phyloP scores from a whole-genome alignment of 192 early-diverging fungal species.

The Backusella australiensis region DNA sequence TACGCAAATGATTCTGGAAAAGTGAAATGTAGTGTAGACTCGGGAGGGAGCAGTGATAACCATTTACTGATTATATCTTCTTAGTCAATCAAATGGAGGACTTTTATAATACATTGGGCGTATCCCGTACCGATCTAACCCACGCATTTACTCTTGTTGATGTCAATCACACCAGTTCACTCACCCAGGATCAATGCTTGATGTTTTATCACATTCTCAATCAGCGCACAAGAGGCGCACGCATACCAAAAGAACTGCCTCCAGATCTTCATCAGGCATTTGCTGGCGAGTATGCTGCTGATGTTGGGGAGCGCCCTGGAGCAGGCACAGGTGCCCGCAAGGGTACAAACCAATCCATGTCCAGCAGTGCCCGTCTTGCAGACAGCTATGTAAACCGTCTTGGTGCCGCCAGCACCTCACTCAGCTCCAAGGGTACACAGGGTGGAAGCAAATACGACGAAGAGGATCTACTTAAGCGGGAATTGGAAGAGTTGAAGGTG shows the following conservation, averaged over 20 bases:
- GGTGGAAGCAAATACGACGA: conserved; percentile 37
- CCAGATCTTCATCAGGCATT: conserved; percentile 51
- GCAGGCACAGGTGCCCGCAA: conserved; percentile 29
- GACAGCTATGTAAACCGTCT: conserved; percentile 39
- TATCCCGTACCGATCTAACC: conserved; percentile 49
- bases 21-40: conserved; percentile 45
- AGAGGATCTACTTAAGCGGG: conserved; percentile 41
- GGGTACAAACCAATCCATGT: conserved; percentile 27
- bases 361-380: conserved; percentile 26
- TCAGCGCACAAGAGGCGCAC: conserved; percentile 50
- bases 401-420: conserved; percentile 31
- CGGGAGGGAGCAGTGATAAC: not conserved
- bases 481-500: conserved; percentile 46
- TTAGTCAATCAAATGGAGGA: conserved; percentile 56
- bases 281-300: conserved; percentile 48
- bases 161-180: conserved; percentile 51
- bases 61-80: conserved; percentile 6
- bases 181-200: conserved; percentile 56
- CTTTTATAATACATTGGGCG: conserved; percentile 48
- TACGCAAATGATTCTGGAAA: conserved; percentile 50
- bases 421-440: conserved; percentile 29
- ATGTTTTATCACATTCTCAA: conserved; percentile 58
- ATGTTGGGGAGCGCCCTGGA: conserved; percentile 37
- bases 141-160: conserved; percentile 52
- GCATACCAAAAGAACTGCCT: conserved; percentile 49